These are phyloP conservation scores for Chondrostereum purpureum DNA, from an alignment of 1,284 basidiomycete species.

Conservation along the genomic window DNA sequence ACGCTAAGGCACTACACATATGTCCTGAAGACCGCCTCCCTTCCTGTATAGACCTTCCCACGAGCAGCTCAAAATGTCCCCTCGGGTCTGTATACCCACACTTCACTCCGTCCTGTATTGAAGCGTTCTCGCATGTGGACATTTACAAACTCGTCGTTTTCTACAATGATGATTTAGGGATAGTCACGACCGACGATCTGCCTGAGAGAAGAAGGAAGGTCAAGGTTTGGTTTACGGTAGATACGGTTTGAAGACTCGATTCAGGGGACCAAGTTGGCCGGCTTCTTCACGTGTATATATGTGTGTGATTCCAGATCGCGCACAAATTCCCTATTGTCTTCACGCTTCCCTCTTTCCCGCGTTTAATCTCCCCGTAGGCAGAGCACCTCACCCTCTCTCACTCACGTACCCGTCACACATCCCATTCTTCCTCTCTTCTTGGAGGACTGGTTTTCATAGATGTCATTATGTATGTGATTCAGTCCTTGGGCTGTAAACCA, in stretches of 20 bases:
- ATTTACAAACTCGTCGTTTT: constrained; percentile 12
- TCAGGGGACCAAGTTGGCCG: too few species aligned
- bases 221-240: not conserved
- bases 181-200: constrained; percentile 8
- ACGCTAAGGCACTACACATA: not conserved
- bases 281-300: too few species aligned
- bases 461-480: too few species aligned
- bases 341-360: too few species aligned
- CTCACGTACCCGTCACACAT: too few species aligned
- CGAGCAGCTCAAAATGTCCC: not conserved
- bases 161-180: constrained; percentile 15
- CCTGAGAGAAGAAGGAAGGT: constrained; percentile 3
- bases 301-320: too few species aligned
- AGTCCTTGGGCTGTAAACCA: too few species aligned
- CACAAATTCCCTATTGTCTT: too few species aligned
- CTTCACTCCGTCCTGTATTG: not conserved
- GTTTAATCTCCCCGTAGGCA: too few species aligned
- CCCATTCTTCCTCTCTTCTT: too few species aligned
- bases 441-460: too few species aligned
- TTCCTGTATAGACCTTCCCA: not conserved
- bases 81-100: not conserved
- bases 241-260: not conserved
- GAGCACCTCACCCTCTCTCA: too few species aligned
- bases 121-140: not conserved
- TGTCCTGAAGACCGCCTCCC: not conserved